Base-by-base conservation (phyloP, 1,284 basidiomycete genomes). In the Grifola frondosa region DNA sequence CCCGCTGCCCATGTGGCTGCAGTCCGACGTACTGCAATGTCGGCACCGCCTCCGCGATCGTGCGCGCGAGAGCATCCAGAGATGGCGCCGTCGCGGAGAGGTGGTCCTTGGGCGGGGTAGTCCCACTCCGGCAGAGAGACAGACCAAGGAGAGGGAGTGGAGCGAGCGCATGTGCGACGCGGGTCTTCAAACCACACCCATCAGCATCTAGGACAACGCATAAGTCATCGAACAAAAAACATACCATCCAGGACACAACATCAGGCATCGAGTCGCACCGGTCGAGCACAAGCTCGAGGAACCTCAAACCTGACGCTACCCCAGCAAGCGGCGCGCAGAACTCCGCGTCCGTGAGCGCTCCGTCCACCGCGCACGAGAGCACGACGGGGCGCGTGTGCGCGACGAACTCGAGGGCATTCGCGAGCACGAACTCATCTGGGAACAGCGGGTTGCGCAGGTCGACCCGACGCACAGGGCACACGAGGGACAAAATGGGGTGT, bases 311-410 rank as follows among this genome's bases (percentile, higher is more conserved):
- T 0, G 46, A 32, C 5, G 37, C 44, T 5, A 43, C 49, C 21
- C 8, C 35, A 13, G 40, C 47, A 16, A 54, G 44, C 30, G 49
- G 37, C 17, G 42, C 39, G 4, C 46, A 30, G n/a, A 54, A 17
- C 28, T 49, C 45, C 15, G 46, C 50, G 17, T 49, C 36, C 6
- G 40, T 37, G 4, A 43, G n/a, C 6, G 24, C 37, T 20, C 40
- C 34, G 44, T 45, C 47, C 24, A 48, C 30, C 2, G 46, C 32
- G 13, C 41, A 28, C 10, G 44, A 49, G 13, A 55, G 36, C 6
- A 55, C 53, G n/a, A 51, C 46, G 3, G 53, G 53, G 1, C 37
- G 48, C 7, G 49, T 46, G 24, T 43, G 35, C 7, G 46, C 40
- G 24, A 55, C 21, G 40, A 53, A 55, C 22, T 46, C 46, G 26